A percentile compares a stretch with the other conserved stretches of the same genome.
Evolutionary conservation across 2,329 filamentous ascomycete species (phyloP).

Genomic region (Phialophora verrucosa): DNA sequence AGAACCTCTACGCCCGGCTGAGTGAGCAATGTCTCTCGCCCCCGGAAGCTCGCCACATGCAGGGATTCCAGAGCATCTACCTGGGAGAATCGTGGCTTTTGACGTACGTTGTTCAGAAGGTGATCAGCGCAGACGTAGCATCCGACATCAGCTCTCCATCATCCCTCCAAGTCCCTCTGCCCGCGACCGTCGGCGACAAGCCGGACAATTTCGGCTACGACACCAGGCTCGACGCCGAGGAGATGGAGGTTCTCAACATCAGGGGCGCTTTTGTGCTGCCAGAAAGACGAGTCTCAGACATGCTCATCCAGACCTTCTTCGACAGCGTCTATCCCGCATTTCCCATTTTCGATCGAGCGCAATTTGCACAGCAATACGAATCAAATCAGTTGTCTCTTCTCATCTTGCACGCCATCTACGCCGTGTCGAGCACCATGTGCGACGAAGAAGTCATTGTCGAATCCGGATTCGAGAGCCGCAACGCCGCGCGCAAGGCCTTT

Average conservation of each 20-base stretch:
- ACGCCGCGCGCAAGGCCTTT: constrained; percentile 39
- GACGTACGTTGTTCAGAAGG: constrained; percentile 23
- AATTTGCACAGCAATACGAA: constrained; percentile 34
- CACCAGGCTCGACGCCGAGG: constrained; percentile 16
- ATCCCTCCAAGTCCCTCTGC: constrained; percentile 16
- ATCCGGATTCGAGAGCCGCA: constrained; percentile 38
- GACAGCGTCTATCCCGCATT: constrained; percentile 31
- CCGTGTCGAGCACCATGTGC: constrained; percentile 37
- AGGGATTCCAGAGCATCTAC: constrained; percentile 18
- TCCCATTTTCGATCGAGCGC: constrained; percentile 38
- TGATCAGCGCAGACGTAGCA: constrained; percentile 7
- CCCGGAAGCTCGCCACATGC: constrained; percentile 13
- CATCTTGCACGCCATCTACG: constrained; percentile 39
- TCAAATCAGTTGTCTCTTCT: constrained; percentile 34
- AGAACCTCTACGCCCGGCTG: constrained; percentile 21
- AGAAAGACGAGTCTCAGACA: constrained; percentile 23
- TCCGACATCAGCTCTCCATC: constrained; percentile 19
- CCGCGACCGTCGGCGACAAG: constrained; percentile 20
- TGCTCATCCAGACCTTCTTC: constrained; percentile 40
- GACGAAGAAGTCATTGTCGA: constrained; percentile 34
- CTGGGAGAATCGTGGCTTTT: constrained; percentile 23
- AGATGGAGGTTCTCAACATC: constrained; percentile 14
- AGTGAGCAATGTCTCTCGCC: constrained; percentile 9
- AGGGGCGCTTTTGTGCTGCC: constrained; percentile 38
- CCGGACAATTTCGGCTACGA: constrained; percentile 22